Conservation (phyloP, 2,329 filamentous ascomycete genomes). For the Curvularia spicifera region DNA sequence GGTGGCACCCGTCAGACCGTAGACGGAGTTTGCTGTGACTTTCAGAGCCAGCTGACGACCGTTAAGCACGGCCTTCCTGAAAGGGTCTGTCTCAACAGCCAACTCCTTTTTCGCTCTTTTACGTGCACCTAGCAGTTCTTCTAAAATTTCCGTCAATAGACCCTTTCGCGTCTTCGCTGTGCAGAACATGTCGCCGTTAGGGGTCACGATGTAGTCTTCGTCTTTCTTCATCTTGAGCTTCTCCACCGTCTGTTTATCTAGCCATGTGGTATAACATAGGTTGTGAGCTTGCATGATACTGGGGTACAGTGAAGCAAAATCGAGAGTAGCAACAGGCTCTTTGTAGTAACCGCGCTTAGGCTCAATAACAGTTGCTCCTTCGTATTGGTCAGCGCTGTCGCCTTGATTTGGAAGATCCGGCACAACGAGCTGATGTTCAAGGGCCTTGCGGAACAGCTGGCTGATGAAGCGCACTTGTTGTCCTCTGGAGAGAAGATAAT, state of each 20-base stretch:
- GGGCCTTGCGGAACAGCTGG: constrained; percentile 92
- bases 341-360: constrained; percentile 92
- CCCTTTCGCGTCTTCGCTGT: constrained; percentile 90
- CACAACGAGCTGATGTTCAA: constrained; percentile 92
- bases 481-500: constrained; percentile 86
- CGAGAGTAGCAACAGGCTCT: constrained; percentile 91
- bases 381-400: constrained; percentile 82
- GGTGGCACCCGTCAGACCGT: constrained; percentile 94
- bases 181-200: constrained; percentile 91
- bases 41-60: constrained; percentile 96
- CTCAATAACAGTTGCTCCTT: constrained; percentile 97
- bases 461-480: constrained; percentile 99
- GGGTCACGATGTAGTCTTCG: constrained; percentile 95
- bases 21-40: constrained; percentile 96
- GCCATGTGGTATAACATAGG: constrained; percentile 92
- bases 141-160: constrained; percentile 90
- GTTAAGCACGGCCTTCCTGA: constrained; percentile 97
- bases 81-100: constrained; percentile 86
- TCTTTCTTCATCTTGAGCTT: constrained; percentile 80
- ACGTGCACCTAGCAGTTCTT: constrained; percentile 88
- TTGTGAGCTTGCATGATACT: constrained; percentile 99
- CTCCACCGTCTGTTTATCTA: constrained; percentile 79
- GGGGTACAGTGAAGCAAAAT: constrained; percentile 98
- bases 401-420: constrained; percentile 78
- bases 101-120: constrained; percentile 94